These are phyloP conservation scores for Collybia sordida DNA, from an alignment of 768 basidiomycete species.

Conservation along the genomic window DNA sequence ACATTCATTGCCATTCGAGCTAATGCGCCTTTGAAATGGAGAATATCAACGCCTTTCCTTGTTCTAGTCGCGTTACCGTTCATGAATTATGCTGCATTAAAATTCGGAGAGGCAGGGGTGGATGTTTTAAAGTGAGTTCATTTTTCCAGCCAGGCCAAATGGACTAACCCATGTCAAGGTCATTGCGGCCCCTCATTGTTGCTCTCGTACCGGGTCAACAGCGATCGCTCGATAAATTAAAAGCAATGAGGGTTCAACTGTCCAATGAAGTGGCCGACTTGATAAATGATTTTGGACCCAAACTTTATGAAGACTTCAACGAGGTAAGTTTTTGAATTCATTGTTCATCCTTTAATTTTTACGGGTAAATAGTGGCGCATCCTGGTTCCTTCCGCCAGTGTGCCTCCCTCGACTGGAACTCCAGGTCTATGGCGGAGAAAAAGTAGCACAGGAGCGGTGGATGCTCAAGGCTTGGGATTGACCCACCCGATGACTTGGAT, in stretches of 20 bases:
- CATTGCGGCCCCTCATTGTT: slow-evolving; percentile 84
- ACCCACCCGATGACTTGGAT: slow-evolving; percentile 95
- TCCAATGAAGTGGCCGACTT: slow-evolving; percentile 82
- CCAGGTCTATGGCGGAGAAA: slow-evolving; percentile 80
- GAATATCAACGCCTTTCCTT: slow-evolving; percentile 74
- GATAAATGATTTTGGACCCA: slow-evolving; percentile 88
- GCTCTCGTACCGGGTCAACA: slow-evolving; percentile 89
- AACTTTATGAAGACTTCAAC: slow-evolving; percentile 85
- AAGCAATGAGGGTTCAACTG: slow-evolving; percentile 69
- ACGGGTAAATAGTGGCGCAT: slow-evolving; percentile 61
- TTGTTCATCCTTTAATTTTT: slow-evolving; percentile 7
- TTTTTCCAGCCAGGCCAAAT: not conserved
- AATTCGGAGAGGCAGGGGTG: slow-evolving; percentile 97
- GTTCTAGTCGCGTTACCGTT: slow-evolving; percentile 76
- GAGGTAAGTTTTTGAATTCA: slow-evolving; percentile 45
- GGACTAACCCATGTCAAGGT: slow-evolving; percentile 45
- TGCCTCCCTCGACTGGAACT: slow-evolving; percentile 74
- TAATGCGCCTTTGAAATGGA: slow-evolving; percentile 59
- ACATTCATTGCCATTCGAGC: slow-evolving; percentile 70
- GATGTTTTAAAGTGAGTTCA: slow-evolving; percentile 87
- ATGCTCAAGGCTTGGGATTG: slow-evolving; percentile 80
- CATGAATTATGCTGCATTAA: slow-evolving; percentile 90
- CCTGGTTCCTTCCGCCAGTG: slow-evolving; percentile 78
- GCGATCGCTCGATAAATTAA: slow-evolving; percentile 72
- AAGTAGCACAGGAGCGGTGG: slow-evolving; percentile 79